Conservation (phyloP, 2,329 filamentous ascomycete species). For the Scedosporium dehoogii region DNA sequence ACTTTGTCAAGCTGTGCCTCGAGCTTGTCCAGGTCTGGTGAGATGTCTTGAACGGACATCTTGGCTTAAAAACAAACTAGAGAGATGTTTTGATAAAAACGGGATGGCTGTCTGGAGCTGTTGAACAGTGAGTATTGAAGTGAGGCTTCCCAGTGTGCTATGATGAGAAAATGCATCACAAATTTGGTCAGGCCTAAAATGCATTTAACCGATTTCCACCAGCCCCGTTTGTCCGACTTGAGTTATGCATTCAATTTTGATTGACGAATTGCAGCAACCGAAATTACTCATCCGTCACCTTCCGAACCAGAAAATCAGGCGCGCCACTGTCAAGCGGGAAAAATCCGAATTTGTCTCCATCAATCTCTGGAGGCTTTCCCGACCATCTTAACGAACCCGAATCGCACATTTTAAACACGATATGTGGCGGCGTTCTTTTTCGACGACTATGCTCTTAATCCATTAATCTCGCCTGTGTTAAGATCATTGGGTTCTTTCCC, state of each 20-base stretch:
- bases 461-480: not conserved
- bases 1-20: constrained; percentile 72
- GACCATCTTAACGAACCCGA: not conserved
- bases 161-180: no score
- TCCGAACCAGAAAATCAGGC: not conserved
- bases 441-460: not conserved
- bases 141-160: no score
- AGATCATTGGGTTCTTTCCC: not conserved
- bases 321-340: not conserved
- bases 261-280: not conserved
- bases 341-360: not conserved
- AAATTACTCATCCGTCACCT: not conserved
- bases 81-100: not conserved
- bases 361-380: not conserved
- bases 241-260: not conserved
- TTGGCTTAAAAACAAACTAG: not conserved
- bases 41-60: constrained; percentile 45
- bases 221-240: not conserved
- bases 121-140: not conserved
- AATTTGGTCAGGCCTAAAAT: not conserved
- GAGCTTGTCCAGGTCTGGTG: constrained; percentile 61
- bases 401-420: not conserved
- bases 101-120: not conserved
- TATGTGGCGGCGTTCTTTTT: not conserved
- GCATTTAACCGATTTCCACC: not conserved